Evolutionary conservation across 129 eudicot genomes (phyloP), one percentile per base, ranked within the genome.

Genomic region (Oenanthe sinensis): DNA sequence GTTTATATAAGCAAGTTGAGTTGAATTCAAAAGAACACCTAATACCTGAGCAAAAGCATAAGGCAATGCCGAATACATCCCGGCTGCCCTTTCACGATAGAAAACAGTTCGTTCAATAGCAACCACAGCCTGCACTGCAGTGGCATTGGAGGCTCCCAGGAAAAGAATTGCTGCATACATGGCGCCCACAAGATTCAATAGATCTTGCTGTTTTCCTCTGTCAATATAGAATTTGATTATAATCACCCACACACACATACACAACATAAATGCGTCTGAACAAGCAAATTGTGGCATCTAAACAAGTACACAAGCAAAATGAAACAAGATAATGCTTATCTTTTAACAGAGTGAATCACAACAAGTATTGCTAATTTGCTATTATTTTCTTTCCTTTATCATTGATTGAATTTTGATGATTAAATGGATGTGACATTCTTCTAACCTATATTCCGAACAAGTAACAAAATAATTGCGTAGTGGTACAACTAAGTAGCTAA

Each of bases 81-180:
- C 93, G 0, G 97, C 97, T 44, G 92, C 97, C 82, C 85, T 90
- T 84, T 92, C 97, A 3, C 97, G 89, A 77, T 92, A 92, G 71
- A 90, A 92, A 62, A 92, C 92, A 22, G 90, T 88, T 75, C 97
- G 86, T 55, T 90, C 97, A 1, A 88, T 80, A 19, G 89, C 89
- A 1, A 92, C 97, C 5, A 90, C 91, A 28, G 97, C 85, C 70
- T 87, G 96, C 43, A 92, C 97, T 0, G 96, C 87, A 11, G 93
- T 85, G n/a, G 96, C 85, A 78, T 92, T 90, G 80, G 92, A 82
- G 72, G 87, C 96, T 8, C 97, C 97, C 1, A 92, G 89, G 75
- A 92, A 92, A 73, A 88, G 74, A 45, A 92, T 88, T 52, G 93
- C 96, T 19, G 93, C 87, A 40, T 90, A 92, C 88, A 90, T 90